Evolutionary conservation across 495 filamentous ascomycete genomes (phyloP).

Genomic region (Penicillium longicatenatum): DNA sequence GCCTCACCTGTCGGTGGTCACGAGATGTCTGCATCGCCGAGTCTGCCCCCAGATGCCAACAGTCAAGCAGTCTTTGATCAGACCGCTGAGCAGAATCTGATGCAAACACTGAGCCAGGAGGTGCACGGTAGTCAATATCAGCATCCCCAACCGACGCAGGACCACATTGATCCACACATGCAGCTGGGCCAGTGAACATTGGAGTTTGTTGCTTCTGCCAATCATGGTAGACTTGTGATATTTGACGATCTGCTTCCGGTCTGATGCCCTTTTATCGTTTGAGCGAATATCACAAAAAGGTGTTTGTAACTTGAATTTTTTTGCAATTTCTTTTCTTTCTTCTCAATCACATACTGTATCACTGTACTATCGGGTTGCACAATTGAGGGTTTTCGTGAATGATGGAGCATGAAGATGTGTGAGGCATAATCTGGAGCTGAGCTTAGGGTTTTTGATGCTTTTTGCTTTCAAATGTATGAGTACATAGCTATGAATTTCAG

Average conservation of each 20-base stretch:
- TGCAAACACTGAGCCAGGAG: conserved; percentile 51
- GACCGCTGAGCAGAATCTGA: conserved; percentile 50
- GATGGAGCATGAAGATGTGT: background rate
- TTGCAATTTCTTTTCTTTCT: background rate
- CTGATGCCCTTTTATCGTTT: background rate
- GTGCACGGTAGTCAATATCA: conserved; percentile 49
- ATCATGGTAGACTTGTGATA: background rate
- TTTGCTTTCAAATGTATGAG: background rate
- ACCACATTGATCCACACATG: conserved; percentile 42
- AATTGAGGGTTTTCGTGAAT: background rate
- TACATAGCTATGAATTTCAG: background rate
- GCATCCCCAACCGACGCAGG: conserved; percentile 31
- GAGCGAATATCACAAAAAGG: background rate
- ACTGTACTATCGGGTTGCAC: background rate
- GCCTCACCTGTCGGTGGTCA: conserved; percentile 39
- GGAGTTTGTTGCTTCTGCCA: background rate
- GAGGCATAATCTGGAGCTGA: background rate
- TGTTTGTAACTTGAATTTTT: background rate
- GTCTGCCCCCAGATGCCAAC: conserved; percentile 40
- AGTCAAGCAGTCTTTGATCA: conserved; percentile 42
- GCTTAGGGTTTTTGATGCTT: background rate
- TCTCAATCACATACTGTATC: background rate
- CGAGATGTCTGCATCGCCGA: conserved; percentile 51
- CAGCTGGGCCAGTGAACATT: conserved; percentile 41
- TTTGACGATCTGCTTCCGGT: background rate